Evolutionary conservation across 2,329 filamentous ascomycete species (phyloP), one percentile per base, ranked within the genome.

Genomic region (Pestalotiopsis sp.): DNA sequence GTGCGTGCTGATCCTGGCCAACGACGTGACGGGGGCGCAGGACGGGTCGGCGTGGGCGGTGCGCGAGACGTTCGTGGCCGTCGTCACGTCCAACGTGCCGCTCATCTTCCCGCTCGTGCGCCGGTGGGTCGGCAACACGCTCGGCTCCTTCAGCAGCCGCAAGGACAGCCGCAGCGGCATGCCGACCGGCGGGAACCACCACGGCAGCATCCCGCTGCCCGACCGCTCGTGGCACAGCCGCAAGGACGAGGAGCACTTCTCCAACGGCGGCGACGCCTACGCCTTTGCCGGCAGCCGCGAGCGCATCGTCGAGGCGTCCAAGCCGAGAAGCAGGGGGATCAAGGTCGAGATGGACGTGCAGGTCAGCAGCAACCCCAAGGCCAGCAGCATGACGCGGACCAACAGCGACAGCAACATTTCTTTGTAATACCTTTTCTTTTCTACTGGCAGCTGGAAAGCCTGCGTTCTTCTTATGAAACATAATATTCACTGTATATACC

Each of bases 1-100:
- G 57, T 86, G 84, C 66, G 81, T 86, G 4, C 75, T 86, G 6
- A 87, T 88, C 61, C 68, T 87, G 36, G 82, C 74, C 0, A 79
- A 82, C 69, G 77, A 77, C 20, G 59, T 78, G 38, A 77, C 78
- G 39, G 80, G 80, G 39, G 80, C 80, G 20, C 75, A 81, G 59
- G 72, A 80, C 64, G 81, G 80, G 4, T 17, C 59, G 12, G 59
- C 78, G 17, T 83, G 82, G 82, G 81, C 80, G 63, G 70, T 73
- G 39, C 73, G 77, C 23, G 78, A 80, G 68, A 73, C 77, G 1
- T 77, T 82, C 68, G 80, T 82, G 36, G 79, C 81, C 17, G 77
- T 81, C 36, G 75, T 80, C 38, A 80, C 78, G 31, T 77, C 79
- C 2, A 82, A 80, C 60, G 69, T 82, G 5, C 80, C 80, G n/a